phyloP scores from a whole-genome alignment of 805 yeast species.

The Teunomyces barrocoloradensis region DNA sequence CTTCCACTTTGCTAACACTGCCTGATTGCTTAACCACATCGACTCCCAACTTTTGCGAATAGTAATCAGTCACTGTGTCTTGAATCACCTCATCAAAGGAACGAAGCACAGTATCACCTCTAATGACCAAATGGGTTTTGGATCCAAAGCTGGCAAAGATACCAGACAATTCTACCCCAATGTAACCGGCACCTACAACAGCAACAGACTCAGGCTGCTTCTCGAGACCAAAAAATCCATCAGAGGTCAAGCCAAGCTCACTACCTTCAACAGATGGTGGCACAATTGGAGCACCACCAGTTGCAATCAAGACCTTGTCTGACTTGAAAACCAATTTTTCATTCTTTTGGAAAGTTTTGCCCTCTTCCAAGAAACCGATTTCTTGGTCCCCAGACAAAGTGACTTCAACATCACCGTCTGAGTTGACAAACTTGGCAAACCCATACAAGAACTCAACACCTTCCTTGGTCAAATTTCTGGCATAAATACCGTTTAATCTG shows the following conservation, averaged over 20 bases:
- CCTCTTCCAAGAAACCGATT: conserved; percentile 29
- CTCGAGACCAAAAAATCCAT: conserved; percentile 82
- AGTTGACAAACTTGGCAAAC: conserved; percentile 69
- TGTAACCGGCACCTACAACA: conserved; percentile 96
- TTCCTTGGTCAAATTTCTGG: conserved; percentile 80
- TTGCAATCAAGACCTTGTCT: conserved; percentile 81
- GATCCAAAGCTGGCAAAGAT: conserved; percentile 86
- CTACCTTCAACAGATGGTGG: conserved; percentile 76
- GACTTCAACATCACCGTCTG: conserved; percentile 75
- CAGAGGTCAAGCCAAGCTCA: conserved; percentile 81
- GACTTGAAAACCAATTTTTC: conserved; percentile 68
- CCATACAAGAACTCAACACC: conserved; percentile 87
- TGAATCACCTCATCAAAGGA: conserved; percentile 82
- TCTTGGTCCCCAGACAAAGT: conserved; percentile 44
- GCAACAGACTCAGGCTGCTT: conserved; percentile 90
- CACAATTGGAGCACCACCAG: conserved; percentile 83
- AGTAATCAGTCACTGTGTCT: conserved; percentile 73
- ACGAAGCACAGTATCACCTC: conserved; percentile 90
- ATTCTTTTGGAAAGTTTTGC: conserved; percentile 36
- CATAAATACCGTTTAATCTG: conserved; percentile 91
- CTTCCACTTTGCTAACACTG: conserved; percentile 38
- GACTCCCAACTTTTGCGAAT: conserved; percentile 73
- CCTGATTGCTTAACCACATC: conserved; percentile 68
- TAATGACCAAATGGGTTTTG: conserved; percentile 80
- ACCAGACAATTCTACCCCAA: conserved; percentile 94